Percentiles rank a stretch among this genome's conserved stretches.
Evolutionary conservation across 2,329 filamentous ascomycete species (phyloP).

Genomic region (Arthroderma sp.): DNA sequence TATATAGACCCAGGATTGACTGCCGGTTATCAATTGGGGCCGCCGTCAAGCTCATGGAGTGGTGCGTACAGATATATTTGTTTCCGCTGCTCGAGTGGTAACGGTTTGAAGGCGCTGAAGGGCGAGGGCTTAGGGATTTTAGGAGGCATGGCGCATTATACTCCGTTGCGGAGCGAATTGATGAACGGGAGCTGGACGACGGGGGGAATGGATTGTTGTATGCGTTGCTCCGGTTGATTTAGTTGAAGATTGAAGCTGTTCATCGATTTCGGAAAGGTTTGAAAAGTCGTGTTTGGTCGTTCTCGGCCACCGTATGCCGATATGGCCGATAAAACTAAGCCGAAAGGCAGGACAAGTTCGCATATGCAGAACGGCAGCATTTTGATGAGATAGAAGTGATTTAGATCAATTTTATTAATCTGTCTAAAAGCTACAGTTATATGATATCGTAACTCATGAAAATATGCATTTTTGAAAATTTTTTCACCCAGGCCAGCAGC

Average conservation of each 20-base stretch:
- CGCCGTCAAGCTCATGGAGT: not conserved
- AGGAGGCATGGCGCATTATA: not conserved
- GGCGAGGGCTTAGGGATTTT: slow-evolving; percentile 1
- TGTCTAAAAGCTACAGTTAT: no score
- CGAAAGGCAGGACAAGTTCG: no score
- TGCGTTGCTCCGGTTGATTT: not conserved
- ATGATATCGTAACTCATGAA: no score
- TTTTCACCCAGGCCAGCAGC: not conserved
- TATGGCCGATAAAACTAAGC: not conserved
- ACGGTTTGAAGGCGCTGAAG: not conserved
- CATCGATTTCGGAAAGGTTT: not conserved
- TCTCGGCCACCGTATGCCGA: not conserved
- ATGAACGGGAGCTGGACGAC: not conserved
- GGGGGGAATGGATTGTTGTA: not conserved
- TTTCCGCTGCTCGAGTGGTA: slow-evolving; percentile 19
- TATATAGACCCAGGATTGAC: no score
- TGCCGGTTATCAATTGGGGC: not conserved
- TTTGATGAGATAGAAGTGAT: no score
- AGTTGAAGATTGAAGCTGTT: not conserved
- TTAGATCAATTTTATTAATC: no score
- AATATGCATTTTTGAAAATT: no score
- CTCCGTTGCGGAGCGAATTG: not conserved
- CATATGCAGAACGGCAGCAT: no score
- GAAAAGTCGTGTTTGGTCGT: not conserved
- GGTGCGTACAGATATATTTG: slow-evolving; percentile 35